Conservation (phyloP, 768 basidiomycete species). For the Candolleomyces eurysporus region DNA sequence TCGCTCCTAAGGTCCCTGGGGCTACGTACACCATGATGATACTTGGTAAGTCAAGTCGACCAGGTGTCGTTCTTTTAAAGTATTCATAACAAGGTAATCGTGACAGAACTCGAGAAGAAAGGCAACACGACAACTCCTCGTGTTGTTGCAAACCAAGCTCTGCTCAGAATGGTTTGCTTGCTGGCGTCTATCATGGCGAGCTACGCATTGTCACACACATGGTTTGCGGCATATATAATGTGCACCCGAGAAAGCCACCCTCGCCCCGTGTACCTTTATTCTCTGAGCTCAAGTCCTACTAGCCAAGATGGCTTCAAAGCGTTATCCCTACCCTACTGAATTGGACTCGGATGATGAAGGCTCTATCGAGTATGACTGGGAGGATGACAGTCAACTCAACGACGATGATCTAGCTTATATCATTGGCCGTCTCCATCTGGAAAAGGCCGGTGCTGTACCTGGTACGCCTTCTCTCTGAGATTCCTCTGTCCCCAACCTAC, state of each 20-base stretch:
- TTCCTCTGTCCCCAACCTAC: too few relatives aligned
- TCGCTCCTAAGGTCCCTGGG: too few relatives aligned
- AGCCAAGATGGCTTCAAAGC: not conserved
- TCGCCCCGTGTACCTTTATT: not conserved
- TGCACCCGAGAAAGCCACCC: not conserved
- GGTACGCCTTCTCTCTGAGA: too few relatives aligned
- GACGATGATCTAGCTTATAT: not conserved
- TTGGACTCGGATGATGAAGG: conserved; percentile 6
- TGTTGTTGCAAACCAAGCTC: not conserved
- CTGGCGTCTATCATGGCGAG: not conserved
- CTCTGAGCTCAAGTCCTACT: too few relatives aligned
- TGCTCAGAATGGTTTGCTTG: not conserved
- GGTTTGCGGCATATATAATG: not conserved
- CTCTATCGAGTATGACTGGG: not conserved
- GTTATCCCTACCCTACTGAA: not conserved
- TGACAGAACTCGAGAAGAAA: not conserved
- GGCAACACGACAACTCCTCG: not conserved
- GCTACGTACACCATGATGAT: too few relatives aligned
- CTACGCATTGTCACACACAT: not conserved
- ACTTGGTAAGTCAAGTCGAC: not conserved
- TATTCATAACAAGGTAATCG: not conserved
- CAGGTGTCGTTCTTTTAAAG: not conserved
- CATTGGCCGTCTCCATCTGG: too few relatives aligned
- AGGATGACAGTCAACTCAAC: not conserved
- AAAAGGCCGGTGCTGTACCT: too few relatives aligned